Evolutionary conservation across 192 early-diverging fungal species (phyloP).

Genomic region (Backusella morwellensis): DNA sequence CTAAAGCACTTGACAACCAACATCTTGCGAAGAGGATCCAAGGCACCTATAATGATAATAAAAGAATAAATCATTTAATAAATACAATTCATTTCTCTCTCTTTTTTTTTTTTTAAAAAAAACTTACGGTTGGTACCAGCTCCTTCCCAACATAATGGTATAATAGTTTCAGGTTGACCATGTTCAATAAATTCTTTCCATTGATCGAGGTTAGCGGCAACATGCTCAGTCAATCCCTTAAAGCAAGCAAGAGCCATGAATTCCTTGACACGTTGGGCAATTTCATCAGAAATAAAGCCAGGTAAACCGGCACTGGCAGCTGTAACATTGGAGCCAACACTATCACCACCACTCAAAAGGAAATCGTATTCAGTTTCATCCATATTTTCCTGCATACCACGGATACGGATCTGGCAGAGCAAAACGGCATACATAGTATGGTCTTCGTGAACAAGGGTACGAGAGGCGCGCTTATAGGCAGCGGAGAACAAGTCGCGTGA

Average conservation of each 20-base stretch:
- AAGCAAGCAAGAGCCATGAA: conserved; percentile 43
- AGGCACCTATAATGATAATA: conserved; percentile 31
- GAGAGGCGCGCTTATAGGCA: conserved; percentile 75
- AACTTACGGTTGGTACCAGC: conserved; percentile 30
- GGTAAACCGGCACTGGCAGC: conserved; percentile 35
- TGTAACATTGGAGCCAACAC: conserved; percentile 32
- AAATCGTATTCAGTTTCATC: conserved; percentile 71
- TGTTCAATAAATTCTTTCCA: conserved; percentile 52
- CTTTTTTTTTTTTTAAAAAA: not conserved
- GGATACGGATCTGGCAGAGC: conserved; percentile 84
- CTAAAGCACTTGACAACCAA: conserved; percentile 83
- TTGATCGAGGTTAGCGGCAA: conserved; percentile 36
- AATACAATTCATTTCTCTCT: not conserved
- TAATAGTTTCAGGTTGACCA: conserved; percentile 42
- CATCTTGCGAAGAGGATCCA: conserved; percentile 72
- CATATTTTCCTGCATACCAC: conserved; percentile 48
- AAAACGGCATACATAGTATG: conserved; percentile 87
- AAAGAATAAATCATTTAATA: not conserved
- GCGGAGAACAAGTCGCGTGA: conserved; percentile 81
- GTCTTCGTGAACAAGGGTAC: conserved; percentile 89
- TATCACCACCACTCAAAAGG: conserved; percentile 61
- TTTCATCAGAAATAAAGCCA: conserved; percentile 51
- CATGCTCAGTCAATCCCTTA: conserved; percentile 36
- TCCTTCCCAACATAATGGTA: conserved; percentile 56
- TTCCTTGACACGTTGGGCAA: conserved; percentile 43